Evolutionary conservation across 2,329 filamentous ascomycete genomes (phyloP), one percentile per base, ranked within the genome.

Genomic region (Botrytis hyacinthi): DNA sequence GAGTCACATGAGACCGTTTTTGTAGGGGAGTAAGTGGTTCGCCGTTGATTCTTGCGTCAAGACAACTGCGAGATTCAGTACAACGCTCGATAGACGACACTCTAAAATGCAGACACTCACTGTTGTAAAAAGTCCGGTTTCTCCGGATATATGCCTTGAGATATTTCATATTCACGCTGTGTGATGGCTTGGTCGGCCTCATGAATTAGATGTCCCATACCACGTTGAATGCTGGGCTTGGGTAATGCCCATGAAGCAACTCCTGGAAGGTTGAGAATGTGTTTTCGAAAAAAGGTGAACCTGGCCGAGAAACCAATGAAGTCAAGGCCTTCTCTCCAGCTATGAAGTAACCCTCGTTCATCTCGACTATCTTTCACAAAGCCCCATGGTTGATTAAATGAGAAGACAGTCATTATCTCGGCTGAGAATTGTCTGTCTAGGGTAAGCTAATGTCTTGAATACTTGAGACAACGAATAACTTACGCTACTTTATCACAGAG

Each of bases 391-490:
- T 80, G 65, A 6, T 76, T 78, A 73, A 84, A 84, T 3, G 79
- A 79, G 14, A 84, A 78, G 78, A 82, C 81, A 12, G 81, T 82
- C 80, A 84, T 82, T 59, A 83, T 81, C 65, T 84, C 83, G 6
- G 82, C 82, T 3, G 74, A 18, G 8, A 71, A 71, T 42, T 71
- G 10, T 54, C 70, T 71, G 60, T 8, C 10, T 14, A 65, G 5
- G n/a, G 7, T 71, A 10, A 65, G 70, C 7, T 18, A 7, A 22
- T 20, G 14, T 0, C 16, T 20, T 54, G 1, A 9, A 10, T 51
- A 26, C 29, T 16, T 9, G 3, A 42, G 35, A 20, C 1, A 12
- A 20, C 0, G 16, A 22, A 22, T 14, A 7, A 42, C 59, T 51
- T 54, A 71, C 70, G 70, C 70, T 51, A 66, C 6, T 42, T 66